Evolutionary conservation across 2,329 filamentous ascomycete species (phyloP).

Genomic region (Ceratocystis alfenasii): DNA sequence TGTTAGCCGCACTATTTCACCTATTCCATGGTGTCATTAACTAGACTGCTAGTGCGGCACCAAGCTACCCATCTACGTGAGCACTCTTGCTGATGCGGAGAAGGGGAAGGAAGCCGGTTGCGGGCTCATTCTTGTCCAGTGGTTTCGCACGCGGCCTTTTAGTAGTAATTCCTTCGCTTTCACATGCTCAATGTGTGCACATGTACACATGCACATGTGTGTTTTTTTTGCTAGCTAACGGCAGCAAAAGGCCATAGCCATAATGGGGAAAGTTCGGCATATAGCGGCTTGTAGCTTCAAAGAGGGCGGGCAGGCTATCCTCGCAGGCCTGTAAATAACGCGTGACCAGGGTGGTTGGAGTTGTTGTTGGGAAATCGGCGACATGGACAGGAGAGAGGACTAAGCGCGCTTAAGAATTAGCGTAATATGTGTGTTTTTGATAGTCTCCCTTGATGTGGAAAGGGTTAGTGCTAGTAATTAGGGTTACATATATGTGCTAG

Average conservation of each 20-base stretch:
- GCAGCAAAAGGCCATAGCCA: not conserved
- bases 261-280: not conserved
- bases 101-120: not conserved
- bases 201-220: not conserved
- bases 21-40: too few relatives aligned
- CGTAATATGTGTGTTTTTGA: not conserved
- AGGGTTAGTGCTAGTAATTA: not conserved
- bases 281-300: not conserved
- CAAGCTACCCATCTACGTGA: too few relatives aligned
- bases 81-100: too few relatives aligned
- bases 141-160: not conserved
- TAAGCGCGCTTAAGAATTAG: not conserved
- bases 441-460: not conserved
- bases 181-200: not conserved
- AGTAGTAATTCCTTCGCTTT: not conserved
- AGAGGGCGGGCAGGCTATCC: too few relatives aligned
- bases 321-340: not conserved
- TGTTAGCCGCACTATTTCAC: not conserved
- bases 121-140: not conserved
- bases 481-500: not conserved
- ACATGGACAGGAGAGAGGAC: not conserved
- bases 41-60: too few relatives aligned
- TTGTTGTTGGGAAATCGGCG: not conserved
- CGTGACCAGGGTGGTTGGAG: not conserved
- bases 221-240: not conserved